Evolutionary conservation across 805 yeast genomes (phyloP).

Genomic region (Hanseniaspora mollemarum): DNA sequence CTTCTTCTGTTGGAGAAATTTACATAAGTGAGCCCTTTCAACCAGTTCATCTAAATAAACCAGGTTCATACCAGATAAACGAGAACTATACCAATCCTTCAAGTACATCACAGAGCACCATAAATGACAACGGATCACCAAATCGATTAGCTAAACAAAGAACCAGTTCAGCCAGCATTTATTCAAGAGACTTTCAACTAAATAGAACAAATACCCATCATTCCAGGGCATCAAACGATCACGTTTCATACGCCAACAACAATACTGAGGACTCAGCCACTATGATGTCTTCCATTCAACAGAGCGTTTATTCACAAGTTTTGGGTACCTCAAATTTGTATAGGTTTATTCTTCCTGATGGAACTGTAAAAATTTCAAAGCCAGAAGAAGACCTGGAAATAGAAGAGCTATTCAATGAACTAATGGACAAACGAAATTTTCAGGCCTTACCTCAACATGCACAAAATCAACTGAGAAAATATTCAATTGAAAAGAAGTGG

Average conservation of each 20-base stretch:
- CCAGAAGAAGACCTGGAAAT: conserved; percentile 58
- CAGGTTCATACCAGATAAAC: not conserved
- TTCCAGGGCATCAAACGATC: not conserved
- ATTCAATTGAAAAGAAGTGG: conserved; percentile 76
- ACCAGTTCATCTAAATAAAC: conserved; percentile 9
- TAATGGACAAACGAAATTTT: conserved; percentile 77
- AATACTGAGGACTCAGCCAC: not conserved
- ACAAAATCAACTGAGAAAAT: conserved; percentile 61
- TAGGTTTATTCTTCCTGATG: conserved; percentile 26
- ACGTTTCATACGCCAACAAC: not conserved
- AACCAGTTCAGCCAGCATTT: not conserved
- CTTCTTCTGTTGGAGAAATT: not conserved
- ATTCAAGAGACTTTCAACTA: not conserved
- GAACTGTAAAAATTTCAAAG: conserved; percentile 40
- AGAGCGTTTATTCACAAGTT: conserved; percentile 25
- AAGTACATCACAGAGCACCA: not conserved
- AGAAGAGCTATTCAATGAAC: conserved; percentile 61
- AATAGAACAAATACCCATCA: not conserved
- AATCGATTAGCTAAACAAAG: not conserved
- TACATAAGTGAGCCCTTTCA: conserved; percentile 15
- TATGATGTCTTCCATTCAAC: not conserved
- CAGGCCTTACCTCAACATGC: conserved; percentile 58
- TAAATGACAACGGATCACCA: not conserved
- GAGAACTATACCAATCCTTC: not conserved
- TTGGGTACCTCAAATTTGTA: conserved; percentile 23